Evolutionary conservation across 352 stramenopile genomes (phyloP), one percentile per base, ranked within the genome.

Genomic region (Phytophthora colocasiae): DNA sequence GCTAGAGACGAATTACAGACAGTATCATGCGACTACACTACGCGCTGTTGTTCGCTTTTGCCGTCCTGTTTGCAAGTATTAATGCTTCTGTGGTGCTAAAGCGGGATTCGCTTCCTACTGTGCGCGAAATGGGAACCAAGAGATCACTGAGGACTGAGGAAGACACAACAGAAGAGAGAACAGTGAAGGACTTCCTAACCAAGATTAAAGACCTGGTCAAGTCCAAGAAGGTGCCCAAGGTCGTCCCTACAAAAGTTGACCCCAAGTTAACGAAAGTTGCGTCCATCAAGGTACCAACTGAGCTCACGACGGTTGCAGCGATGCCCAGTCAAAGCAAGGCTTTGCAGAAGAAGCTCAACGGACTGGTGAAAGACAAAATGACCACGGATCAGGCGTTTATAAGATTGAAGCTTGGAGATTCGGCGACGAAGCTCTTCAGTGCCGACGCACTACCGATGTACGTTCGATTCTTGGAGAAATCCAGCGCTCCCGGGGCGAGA

Each of bases 121-220:
- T 44, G 32, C 8, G 27, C 5, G 40, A 22, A 8, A 12, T 38
- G 27, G 27, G n/a, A 49, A 17, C 8, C 8, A 40, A 19, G 26
- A 48, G 39, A 9, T 51, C 14, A 10, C 39, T 50, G 40, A 50
- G 40, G 31, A 19, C 11, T 17, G 40, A 43, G 10, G 43, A 43
- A 9, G n/a, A 17, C 27, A 34, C 29, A 32, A 11, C 49, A 49
- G 26, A 59, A 34, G 51, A 59, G 12, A 15, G 26, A 49, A 4
- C 22, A 29, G 1, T 36, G 14, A 27, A 4, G n/a, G 44, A 40
- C 38, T n/a, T 41, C 9, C 3, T 49, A 19, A 22, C 8, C 8
- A 58, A 58, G 38, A 11, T 58, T 12, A 34, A 49, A 49, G 49
- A 58, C 4, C 3, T 49, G 9, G 47, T 40, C 10, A 51, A 51